Percentiles rank a stretch among this genome's conserved stretches.
phyloP scores from a whole-genome alignment of 2,329 filamentous ascomycete genomes.

The Pseudogymnoascus sp. region DNA sequence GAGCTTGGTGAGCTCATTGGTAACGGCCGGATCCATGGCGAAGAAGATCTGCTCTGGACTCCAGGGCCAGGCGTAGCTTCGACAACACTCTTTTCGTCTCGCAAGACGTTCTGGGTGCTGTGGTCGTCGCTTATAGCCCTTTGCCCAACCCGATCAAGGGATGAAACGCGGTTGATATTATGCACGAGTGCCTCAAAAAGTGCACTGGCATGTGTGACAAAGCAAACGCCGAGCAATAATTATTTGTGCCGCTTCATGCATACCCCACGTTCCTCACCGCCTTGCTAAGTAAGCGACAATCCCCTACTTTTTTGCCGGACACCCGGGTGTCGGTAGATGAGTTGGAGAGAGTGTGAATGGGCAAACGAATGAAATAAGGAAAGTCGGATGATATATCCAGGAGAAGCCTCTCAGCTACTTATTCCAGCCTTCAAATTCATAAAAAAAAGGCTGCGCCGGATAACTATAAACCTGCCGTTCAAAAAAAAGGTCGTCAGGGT shows the following conservation, averaged over 20 bases:
- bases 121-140: background rate
- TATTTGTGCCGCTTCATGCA: background rate
- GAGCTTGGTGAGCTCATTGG: constrained; percentile 46
- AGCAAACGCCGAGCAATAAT: background rate
- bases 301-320: background rate
- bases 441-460: background rate
- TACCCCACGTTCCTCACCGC: constrained; percentile 4
- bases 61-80: background rate
- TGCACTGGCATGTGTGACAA: constrained; percentile 4
- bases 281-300: constrained; percentile 6
- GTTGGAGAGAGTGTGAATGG: background rate
- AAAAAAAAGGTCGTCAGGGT: background rate
- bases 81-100: background rate
- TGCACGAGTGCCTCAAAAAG: constrained; percentile 5
- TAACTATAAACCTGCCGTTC: background rate
- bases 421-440: background rate
- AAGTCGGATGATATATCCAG: background rate
- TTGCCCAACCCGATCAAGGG: background rate
- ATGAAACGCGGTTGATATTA: constrained; percentile 2
- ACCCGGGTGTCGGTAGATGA: background rate
- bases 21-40: constrained; percentile 33
- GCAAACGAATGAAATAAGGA: background rate
- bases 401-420: background rate
- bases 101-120: background rate
- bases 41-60: background rate